These are phyloP conservation scores for Protea cynaroides DNA, from an alignment of 164 flowering plant species.

Conservation along the genomic window DNA sequence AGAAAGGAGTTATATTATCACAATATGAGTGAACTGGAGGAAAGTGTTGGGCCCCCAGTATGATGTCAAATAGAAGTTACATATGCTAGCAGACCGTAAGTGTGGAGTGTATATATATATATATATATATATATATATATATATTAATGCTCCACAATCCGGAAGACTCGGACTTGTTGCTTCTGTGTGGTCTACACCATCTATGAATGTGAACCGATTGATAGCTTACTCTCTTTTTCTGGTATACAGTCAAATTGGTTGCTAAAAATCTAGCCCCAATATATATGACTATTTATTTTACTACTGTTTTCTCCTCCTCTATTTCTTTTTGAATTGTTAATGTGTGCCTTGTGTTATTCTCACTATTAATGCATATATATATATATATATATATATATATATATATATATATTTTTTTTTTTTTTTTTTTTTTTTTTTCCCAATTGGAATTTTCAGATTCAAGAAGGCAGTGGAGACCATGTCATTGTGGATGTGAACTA, in stretches of 20 bases:
- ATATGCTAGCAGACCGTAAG: background rate
- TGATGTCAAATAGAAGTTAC: background rate
- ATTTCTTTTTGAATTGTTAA: background rate
- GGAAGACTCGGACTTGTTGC: too few species aligned
- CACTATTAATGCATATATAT: background rate
- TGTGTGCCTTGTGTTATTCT: background rate
- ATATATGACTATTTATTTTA: too few species aligned
- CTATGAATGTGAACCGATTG: too few species aligned
- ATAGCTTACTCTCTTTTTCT: too few species aligned
- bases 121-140: background rate
- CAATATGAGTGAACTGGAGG: too few species aligned
- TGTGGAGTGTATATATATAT: background rate
- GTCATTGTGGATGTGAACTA: slow-evolving; percentile 92
- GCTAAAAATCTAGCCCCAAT: too few species aligned
- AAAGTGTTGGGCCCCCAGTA: too few species aligned
- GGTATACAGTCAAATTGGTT: too few species aligned
- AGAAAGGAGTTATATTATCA: too few species aligned
- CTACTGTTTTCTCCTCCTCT: too few species aligned
- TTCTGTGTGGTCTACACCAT: too few species aligned
- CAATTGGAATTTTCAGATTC: slow-evolving; percentile 41
- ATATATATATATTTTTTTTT: background rate
- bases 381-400: background rate
- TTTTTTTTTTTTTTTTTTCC: background rate
- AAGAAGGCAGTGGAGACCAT: slow-evolving; percentile 80
- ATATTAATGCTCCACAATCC: background rate